A percentile compares a stretch with the other conserved stretches of the same genome.
Conservation (phyloP, 768 basidiomycete species). For the Ramaria sp. region DNA sequence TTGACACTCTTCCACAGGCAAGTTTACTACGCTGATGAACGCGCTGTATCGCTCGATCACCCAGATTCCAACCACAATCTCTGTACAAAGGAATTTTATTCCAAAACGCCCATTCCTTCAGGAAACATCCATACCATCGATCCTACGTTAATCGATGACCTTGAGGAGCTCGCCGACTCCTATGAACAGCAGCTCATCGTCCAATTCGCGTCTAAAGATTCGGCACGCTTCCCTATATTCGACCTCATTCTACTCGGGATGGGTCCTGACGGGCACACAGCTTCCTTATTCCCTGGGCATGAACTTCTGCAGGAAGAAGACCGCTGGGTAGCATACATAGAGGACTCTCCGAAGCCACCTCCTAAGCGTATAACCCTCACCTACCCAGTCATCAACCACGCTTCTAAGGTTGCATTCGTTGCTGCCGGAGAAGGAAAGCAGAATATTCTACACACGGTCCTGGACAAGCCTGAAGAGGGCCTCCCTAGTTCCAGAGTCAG, state of each 20-base stretch:
- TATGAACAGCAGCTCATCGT: constrained; percentile 79
- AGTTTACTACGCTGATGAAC: constrained; percentile 95
- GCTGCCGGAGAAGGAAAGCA: constrained; percentile 75
- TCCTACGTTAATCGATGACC: constrained; percentile 46
- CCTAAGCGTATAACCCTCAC: constrained; percentile 86
- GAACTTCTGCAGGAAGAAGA: constrained; percentile 71
- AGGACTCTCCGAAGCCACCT: constrained; percentile 93
- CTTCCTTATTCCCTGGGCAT: constrained; percentile 94
- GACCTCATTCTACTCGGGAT: constrained; percentile 95
- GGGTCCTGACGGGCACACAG: constrained; percentile 98
- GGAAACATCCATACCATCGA: constrained; percentile 82
- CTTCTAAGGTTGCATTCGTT: constrained; percentile 81
- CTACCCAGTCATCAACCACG: constrained; percentile 83
- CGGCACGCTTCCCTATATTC: constrained; percentile 94
- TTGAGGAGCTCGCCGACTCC: constrained; percentile 70
- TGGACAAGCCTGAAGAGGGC: constrained; percentile 71
- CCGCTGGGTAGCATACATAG: constrained; percentile 90
- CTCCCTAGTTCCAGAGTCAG: constrained; percentile 78
- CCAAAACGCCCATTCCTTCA: constrained; percentile 67
- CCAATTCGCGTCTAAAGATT: constrained; percentile 86
- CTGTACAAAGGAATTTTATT: constrained; percentile 63
- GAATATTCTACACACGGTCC: constrained; percentile 55
- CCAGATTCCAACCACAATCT: constrained; percentile 86
- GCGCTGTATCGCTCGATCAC: constrained; percentile 86
- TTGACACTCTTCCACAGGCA: constrained; percentile 49